Evolutionary conservation across 106 monocot species (phyloP), one percentile per base, ranked within the genome.

Genomic region (Dactylorhiza incarnata): DNA sequence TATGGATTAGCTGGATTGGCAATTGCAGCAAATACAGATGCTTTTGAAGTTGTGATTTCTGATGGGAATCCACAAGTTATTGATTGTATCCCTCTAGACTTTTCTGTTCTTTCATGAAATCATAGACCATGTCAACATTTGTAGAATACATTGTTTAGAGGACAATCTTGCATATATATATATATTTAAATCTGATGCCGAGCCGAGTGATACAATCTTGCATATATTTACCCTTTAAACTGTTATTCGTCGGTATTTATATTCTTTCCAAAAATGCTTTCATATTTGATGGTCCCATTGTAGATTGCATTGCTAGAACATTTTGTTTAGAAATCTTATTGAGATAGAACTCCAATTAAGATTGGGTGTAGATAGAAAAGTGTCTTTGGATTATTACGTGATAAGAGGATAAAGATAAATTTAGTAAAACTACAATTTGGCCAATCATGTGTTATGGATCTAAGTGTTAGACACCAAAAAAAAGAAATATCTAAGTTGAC

Each of bases 41-140:
- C 95, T 75, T 46, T 48, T 26, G 91, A 96, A 74, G 90, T 96
- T 65, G 76, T 93, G 71, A 93, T 96, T 75, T 93, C 95, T 81
- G 95, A 96, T 86, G 95, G 95, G 45, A 96, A 96, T 84, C 93
- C 95, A 50, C 80, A 91, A 87, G 95, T 93, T 81, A 78, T 93
- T 71, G 79, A 91, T 65, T 96, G 95, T 96, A 93, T 96, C 95
- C 92, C 88, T 83, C 15, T 17, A 13, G 53, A 74, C 54, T 74
- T 15, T 54, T 74, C 22, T 49, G 6, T 6, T 69, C 24, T 65
- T 8, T 29, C 1, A 9, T 4, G 24, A 52, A 52, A 52, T 52
- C 51, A 6, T 52, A 52, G 1, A 65, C 65, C 29, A 29, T 20
- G 13, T 52, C 26, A 26, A 4, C 65, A 11, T 65, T 11, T 29